phyloP scores from a whole-genome alignment of 139 green algal species.

The Pleodorina starrii region DNA sequence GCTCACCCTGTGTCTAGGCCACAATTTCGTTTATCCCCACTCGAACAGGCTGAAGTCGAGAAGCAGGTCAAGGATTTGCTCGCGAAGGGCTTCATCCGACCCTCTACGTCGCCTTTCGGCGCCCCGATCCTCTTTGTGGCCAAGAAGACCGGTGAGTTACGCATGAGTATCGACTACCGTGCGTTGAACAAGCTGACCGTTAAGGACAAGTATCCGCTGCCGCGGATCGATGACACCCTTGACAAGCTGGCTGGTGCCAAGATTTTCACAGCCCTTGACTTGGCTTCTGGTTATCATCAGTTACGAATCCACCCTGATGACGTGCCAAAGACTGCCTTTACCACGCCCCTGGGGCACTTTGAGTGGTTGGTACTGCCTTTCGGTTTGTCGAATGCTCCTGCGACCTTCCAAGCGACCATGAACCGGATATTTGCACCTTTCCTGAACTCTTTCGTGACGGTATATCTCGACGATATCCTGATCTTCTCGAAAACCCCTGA shows the following conservation, averaged over 20 bases:
- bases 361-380: conserved; percentile 59
- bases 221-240: too few relatives aligned
- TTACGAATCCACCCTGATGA: too few relatives aligned
- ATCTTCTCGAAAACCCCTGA: conserved; percentile 56
- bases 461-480: conserved; percentile 73
- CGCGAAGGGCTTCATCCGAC: conserved; percentile 19
- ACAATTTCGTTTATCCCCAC: neutral
- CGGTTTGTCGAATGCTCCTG: conserved; percentile 34
- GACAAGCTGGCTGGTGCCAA: conserved; percentile 31
- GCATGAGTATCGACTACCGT: conserved; percentile 51
- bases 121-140: conserved; percentile 30
- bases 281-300: too few relatives aligned
- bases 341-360: conserved; percentile 55
- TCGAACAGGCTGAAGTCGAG: conserved; percentile 14
- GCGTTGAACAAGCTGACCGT: too few relatives aligned
- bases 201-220: too few relatives aligned
- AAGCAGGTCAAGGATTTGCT: conserved; percentile 30
- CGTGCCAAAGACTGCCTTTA: conserved; percentile 49
- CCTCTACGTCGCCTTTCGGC: conserved; percentile 10
- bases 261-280: neutral
- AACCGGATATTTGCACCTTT: conserved; percentile 58
- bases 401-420: conserved; percentile 50
- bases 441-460: conserved; percentile 63
- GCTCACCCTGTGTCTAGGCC: neutral
- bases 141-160: conserved; percentile 52